These are phyloP conservation scores for Claviceps sp. DNA, from an alignment of 2,329 filamentous ascomycete species.

Conservation along the genomic window DNA sequence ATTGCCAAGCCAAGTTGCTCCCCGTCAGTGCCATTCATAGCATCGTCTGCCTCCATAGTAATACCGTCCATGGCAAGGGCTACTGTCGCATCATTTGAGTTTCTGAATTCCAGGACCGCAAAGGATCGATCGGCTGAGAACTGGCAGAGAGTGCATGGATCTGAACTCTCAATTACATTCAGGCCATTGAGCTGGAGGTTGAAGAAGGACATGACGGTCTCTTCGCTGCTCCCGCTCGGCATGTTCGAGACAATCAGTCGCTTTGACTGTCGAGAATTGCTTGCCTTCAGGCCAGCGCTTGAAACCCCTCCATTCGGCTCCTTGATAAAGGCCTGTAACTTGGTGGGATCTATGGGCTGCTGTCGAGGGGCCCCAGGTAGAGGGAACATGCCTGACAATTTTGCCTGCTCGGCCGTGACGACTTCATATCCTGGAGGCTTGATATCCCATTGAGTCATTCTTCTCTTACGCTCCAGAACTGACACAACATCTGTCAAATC, in stretches of 20 bases:
- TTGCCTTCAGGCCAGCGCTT: constrained; percentile 74
- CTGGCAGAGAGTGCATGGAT: constrained; percentile 76
- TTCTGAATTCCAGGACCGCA: constrained; percentile 84
- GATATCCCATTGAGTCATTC: constrained; percentile 98
- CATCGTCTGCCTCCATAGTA: constrained; percentile 64
- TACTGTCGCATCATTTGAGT: constrained; percentile 75
- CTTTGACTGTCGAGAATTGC: constrained; percentile 87
- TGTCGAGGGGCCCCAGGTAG: constrained; percentile 89
- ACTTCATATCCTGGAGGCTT: constrained; percentile 97
- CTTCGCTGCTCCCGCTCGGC: constrained; percentile 59
- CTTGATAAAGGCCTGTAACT: constrained; percentile 90
- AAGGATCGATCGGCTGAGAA: constrained; percentile 68
- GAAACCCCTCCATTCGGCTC: constrained; percentile 62
- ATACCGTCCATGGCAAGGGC: constrained; percentile 84
- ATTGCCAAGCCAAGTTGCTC: constrained; percentile 54
- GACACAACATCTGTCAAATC: constrained; percentile 81
- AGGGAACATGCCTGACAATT: constrained; percentile 98
- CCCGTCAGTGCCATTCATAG: constrained; percentile 39
- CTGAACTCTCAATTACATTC: constrained; percentile 71
- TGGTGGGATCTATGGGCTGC: constrained; percentile 87
- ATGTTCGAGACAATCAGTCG: constrained; percentile 81
- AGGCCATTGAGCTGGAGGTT: constrained; percentile 95
- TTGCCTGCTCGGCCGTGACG: constrained; percentile 95
- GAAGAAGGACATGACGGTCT: constrained; percentile 71
- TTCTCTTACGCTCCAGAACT: constrained; percentile 73